These are phyloP conservation scores for Petunia secreta DNA, from an alignment of 257 asterid species.

Conservation along the genomic window DNA sequence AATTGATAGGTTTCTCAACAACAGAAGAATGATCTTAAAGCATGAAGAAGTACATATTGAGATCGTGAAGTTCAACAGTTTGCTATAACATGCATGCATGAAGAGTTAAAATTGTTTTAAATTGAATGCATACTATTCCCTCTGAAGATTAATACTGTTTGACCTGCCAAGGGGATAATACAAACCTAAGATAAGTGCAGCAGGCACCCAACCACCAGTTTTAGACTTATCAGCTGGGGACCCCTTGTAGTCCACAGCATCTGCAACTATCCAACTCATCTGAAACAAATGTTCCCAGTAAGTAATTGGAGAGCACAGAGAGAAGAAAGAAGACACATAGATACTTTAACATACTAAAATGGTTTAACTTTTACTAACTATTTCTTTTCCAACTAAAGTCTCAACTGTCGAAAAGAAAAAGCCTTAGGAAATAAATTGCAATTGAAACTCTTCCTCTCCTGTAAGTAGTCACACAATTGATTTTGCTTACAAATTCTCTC, in stretches of 20 bases:
- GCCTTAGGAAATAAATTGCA: background rate
- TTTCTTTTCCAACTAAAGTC: background rate
- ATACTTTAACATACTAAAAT: background rate
- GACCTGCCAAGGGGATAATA: background rate
- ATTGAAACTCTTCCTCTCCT: background rate
- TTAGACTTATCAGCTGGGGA: constrained; percentile 65
- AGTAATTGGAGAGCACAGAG: background rate
- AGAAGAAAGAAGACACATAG: background rate
- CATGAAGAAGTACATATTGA: too few relatives aligned
- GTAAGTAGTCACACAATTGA: constrained; percentile 27
- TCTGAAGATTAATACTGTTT: too few relatives aligned
- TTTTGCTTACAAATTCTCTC: constrained; percentile 28
- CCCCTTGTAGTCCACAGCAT: constrained; percentile 79
- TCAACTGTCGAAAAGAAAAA: background rate
- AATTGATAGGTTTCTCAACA: too few relatives aligned
- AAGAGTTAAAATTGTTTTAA: too few relatives aligned
- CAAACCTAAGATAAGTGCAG: constrained; percentile 83
- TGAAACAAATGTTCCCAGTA: constrained; percentile 21
- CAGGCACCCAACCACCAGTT: constrained; percentile 94
- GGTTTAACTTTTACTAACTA: background rate
- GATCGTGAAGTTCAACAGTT: too few relatives aligned
- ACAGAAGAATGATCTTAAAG: too few relatives aligned
- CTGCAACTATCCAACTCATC: constrained; percentile 49
- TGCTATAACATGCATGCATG: too few relatives aligned
- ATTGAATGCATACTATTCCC: too few relatives aligned